These are phyloP conservation scores for Infundibulicybe gibba DNA, from an alignment of 768 basidiomycete species.

Conservation along the genomic window DNA sequence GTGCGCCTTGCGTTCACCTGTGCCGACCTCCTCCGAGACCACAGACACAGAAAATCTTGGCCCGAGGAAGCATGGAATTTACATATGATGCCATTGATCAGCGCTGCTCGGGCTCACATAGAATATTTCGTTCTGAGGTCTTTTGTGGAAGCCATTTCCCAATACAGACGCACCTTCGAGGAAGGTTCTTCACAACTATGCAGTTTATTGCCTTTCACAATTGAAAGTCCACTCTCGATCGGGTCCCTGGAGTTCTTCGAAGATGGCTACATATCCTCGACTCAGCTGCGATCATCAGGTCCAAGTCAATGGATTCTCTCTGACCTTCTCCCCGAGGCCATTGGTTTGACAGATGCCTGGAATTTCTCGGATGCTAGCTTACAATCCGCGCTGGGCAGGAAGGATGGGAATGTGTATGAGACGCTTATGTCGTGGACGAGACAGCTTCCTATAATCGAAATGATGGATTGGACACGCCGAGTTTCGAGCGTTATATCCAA, in stretches of 20 bases:
- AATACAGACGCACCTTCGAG: slow-evolving; percentile 5
- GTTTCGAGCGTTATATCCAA: slow-evolving; percentile 13
- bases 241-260: slow-evolving; percentile 18
- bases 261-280: slow-evolving; percentile 13
- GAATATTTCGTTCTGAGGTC: slow-evolving; percentile 15
- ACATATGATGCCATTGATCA: slow-evolving; percentile 19
- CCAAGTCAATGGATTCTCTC: slow-evolving; percentile 8
- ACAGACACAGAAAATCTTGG: slow-evolving; percentile 5
- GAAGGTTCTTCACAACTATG: slow-evolving; percentile 13
- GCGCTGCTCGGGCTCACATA: slow-evolving; percentile 19
- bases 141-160: slow-evolving; percentile 11
- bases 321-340: slow-evolving; percentile 15
- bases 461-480: slow-evolving; percentile 13
- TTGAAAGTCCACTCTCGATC: slow-evolving; percentile 15
- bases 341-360: slow-evolving; percentile 20
- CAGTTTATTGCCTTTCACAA: slow-evolving; percentile 17
- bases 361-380: slow-evolving; percentile 20
- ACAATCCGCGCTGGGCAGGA: slow-evolving; percentile 14
- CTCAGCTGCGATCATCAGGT: slow-evolving; percentile 11
- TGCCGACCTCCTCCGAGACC: slow-evolving; percentile 7
- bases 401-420: slow-evolving; percentile 21
- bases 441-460: slow-evolving; percentile 16
- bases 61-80: slow-evolving; percentile 17
- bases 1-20: slow-evolving; percentile 13
- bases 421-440: slow-evolving; percentile 19